A percentile compares a stretch with the other conserved stretches of the same genome.
phyloP scores from a whole-genome alignment of 805 yeast genomes.

The Yamadazyma ubonensis region DNA sequence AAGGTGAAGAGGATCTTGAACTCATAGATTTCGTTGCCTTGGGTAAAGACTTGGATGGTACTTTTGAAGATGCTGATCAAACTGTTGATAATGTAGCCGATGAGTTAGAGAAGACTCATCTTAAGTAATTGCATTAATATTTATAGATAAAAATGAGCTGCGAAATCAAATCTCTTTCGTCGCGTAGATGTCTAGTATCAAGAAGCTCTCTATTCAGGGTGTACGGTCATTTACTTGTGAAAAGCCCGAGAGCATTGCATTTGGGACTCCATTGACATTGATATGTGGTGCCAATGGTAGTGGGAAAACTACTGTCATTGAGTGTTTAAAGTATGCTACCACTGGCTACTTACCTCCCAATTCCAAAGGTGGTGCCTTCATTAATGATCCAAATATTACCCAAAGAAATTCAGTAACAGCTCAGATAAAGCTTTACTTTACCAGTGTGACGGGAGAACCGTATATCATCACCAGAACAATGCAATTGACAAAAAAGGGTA shows the following conservation, averaged over 20 bases:
- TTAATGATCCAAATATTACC: slow-evolving; percentile 84
- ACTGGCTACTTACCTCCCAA: slow-evolving; percentile 97
- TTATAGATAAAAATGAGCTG: neutral
- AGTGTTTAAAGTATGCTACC: slow-evolving; percentile 88
- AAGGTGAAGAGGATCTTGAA: slow-evolving; percentile 52
- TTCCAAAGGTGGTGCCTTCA: slow-evolving; percentile 92
- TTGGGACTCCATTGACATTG: slow-evolving; percentile 85
- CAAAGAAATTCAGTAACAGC: slow-evolving; percentile 80
- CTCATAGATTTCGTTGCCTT: slow-evolving; percentile 38
- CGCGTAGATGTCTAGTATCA: slow-evolving; percentile 37
- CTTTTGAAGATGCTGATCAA: slow-evolving; percentile 43
- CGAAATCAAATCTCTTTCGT: neutral
- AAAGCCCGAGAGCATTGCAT: slow-evolving; percentile 80
- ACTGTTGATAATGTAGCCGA: slow-evolving; percentile 58
- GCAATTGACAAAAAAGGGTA: slow-evolving; percentile 59
- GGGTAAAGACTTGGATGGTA: slow-evolving; percentile 55
- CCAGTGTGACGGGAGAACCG: slow-evolving; percentile 64
- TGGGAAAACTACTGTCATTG: slow-evolving; percentile 95
- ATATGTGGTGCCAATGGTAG: slow-evolving; percentile 96
- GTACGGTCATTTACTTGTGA: slow-evolving; percentile 89
- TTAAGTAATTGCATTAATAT: slow-evolving; percentile 22
- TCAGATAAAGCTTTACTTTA: slow-evolving; percentile 85
- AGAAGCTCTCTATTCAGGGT: slow-evolving; percentile 64
- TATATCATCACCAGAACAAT: slow-evolving; percentile 88
- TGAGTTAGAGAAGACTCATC: slow-evolving; percentile 55